Conservation (phyloP, 1,284 basidiomycete genomes). For the Baeospora myosura region DNA sequence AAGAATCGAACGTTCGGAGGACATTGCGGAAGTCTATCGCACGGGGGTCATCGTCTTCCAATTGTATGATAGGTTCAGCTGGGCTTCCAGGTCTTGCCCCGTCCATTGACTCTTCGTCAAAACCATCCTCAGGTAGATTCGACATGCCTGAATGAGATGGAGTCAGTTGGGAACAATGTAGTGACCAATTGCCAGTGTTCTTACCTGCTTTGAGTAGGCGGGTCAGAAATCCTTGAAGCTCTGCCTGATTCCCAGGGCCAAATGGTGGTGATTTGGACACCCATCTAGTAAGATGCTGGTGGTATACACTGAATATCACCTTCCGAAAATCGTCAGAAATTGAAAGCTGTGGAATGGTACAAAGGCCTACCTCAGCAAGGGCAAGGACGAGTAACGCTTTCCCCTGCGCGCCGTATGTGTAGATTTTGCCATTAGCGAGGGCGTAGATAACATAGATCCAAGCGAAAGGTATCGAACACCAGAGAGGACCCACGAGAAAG, state of each 20-base stretch:
- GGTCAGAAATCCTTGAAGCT: conserved; percentile 48
- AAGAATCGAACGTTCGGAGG: conserved; percentile 43
- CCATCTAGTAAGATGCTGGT: conserved; percentile 46
- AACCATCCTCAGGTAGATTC: conserved; percentile 41
- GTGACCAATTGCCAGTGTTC: background rate
- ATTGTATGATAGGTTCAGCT: conserved; percentile 46
- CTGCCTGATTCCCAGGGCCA: conserved; percentile 38
- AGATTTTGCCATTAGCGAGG: conserved; percentile 39
- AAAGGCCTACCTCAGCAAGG: conserved; percentile 48
- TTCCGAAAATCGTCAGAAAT: conserved; percentile 24
- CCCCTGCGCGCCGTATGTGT: conserved; percentile 31
- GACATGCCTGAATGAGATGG: conserved; percentile 44
- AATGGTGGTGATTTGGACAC: conserved; percentile 47
- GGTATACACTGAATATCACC: conserved; percentile 75
- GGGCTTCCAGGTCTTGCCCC: conserved; percentile 52
- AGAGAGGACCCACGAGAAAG: conserved; percentile 58
- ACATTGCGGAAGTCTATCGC: conserved; percentile 71
- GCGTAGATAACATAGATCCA: conserved; percentile 63
- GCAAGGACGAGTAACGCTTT: conserved; percentile 39
- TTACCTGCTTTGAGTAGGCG: conserved; percentile 58
- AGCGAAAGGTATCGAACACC: conserved; percentile 60
- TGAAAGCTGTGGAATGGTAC: too few relatives aligned
- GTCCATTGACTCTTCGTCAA: conserved; percentile 49
- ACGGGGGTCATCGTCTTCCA: conserved; percentile 60
- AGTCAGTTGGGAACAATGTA: conserved; percentile 47